Evolutionary conservation across 352 stramenopile genomes (phyloP), one percentile per base, ranked within the genome.

Genomic region (Globisporangium megalacanthum): DNA sequence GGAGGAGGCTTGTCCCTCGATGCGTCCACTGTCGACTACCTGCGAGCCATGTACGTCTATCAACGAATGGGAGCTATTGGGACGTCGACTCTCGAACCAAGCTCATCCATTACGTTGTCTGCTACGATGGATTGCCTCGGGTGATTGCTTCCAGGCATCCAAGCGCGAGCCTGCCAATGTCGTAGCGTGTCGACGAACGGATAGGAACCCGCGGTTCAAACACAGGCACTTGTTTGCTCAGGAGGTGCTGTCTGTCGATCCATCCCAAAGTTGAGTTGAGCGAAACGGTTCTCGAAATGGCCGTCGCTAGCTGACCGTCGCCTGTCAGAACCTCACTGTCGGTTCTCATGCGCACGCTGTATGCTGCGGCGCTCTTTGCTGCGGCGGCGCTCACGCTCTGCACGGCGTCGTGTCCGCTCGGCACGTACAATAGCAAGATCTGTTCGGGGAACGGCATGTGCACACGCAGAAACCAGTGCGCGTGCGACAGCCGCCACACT

Each of bases 361-460:
- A 29, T 44, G 10, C 46, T 58, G 39, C 13, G 20, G 39, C 35
- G n/a, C 19, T 66, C 49, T 1, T 63, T 13, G 25, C 15, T 6
- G 20, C n/a, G 17, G n/a, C 58, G 33, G 0, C 20, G 14, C 54
- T 44, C 45, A 35, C 17, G n/a, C 29, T 36, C 5, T 3, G 60
- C 60, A 20, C 36, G 4, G 67, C 64, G 10, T 61, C 70, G 6
- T 89, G 79, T 55, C 64, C 79, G 4, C 68, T 68, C 6, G 77
- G 76, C 5, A 60, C 51, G 10, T 76, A 74, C 63, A 88, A 83
- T 19, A 62, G 62, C 39, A 73, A 73, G 52, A 85, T 86, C 49
- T 89, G 79, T 57, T 81, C 77, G 11, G 79, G 77, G 0, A 66
- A 86, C 39, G 79, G 77, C 20, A 60, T 31, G 5, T 89, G 79